Conservation (phyloP, 2,329 filamentous ascomycete genomes). For the Talaromyces atroroseus region DNA sequence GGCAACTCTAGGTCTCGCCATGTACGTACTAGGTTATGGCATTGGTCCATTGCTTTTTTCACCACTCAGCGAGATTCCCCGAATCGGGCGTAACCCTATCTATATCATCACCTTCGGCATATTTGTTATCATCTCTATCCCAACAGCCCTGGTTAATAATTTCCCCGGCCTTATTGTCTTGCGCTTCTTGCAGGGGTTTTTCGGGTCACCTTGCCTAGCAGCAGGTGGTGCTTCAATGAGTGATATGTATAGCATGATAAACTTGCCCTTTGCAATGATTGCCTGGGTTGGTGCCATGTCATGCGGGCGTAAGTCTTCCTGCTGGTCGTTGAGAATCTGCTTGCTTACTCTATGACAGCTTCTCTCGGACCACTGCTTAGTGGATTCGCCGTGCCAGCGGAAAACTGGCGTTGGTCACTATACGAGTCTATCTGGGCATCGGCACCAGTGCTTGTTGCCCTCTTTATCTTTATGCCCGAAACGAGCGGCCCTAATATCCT, state of each 20-base stretch:
- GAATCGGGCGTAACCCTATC: conserved; percentile 60
- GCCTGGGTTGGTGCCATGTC: conserved; percentile 48
- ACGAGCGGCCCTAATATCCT: conserved; percentile 58
- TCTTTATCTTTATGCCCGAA: conserved; percentile 57
- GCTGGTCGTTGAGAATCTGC: background rate
- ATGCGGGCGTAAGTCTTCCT: conserved; percentile 31
- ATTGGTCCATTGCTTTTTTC: conserved; percentile 62
- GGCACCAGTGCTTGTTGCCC: conserved; percentile 47
- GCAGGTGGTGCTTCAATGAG: conserved; percentile 46
- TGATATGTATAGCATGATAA: conserved; percentile 48
- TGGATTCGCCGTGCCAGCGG: conserved; percentile 51
- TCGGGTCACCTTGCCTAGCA: conserved; percentile 59
- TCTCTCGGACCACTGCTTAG: conserved; percentile 58
- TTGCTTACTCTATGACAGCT: conserved; percentile 16
- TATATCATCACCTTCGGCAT: conserved; percentile 63
- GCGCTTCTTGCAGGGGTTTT: conserved; percentile 61
- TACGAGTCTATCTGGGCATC: conserved; percentile 59
- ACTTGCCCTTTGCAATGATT: conserved; percentile 54
- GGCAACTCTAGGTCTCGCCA: conserved; percentile 25
- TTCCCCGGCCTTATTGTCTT: conserved; percentile 60
- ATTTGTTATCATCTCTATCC: conserved; percentile 63
- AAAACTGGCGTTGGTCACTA: conserved; percentile 53
- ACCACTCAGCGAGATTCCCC: conserved; percentile 60
- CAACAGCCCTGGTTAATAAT: conserved; percentile 57
- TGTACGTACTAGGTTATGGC: conserved; percentile 42